Percentiles rank a stretch among this genome's conserved stretches.
Conservation (phyloP, 805 yeast genomes). For the Lachancea sp. region DNA sequence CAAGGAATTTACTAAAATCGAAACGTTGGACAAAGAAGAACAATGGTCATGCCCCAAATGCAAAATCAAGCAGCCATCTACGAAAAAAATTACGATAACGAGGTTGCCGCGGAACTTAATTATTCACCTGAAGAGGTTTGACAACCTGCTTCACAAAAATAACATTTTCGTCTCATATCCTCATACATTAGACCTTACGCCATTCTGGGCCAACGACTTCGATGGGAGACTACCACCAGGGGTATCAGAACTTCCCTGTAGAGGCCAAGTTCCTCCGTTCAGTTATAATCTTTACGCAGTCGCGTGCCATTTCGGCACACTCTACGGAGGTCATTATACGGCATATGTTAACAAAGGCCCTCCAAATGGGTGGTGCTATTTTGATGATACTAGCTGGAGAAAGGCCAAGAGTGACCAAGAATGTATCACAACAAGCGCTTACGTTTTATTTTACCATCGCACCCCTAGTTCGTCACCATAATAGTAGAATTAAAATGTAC, state of each 20-base stretch:
- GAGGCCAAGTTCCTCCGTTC: conserved; percentile 80
- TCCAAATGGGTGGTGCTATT: conserved; percentile 65
- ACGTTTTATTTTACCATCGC: conserved; percentile 71
- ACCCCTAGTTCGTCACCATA: conserved; percentile 14
- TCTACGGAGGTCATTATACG: conserved; percentile 86
- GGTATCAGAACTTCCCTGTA: conserved; percentile 43
- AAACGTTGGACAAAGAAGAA: conserved; percentile 67
- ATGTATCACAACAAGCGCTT: conserved; percentile 70
- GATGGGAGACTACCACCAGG: conserved; percentile 25
- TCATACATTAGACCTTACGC: conserved; percentile 53
- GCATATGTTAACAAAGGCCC: conserved; percentile 63
- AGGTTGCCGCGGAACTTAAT: conserved; percentile 72
- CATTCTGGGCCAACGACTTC: conserved; percentile 48
- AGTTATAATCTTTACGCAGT: conserved; percentile 72
- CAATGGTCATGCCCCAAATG: conserved; percentile 83
- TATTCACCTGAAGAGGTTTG: conserved; percentile 81
- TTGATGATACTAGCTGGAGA: conserved; percentile 71
- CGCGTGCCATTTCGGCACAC: conserved; percentile 75
- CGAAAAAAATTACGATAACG: conserved; percentile 66
- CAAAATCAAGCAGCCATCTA: conserved; percentile 52
- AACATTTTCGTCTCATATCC: conserved; percentile 69
- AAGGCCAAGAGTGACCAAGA: conserved; percentile 43
- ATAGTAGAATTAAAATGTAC: not conserved
- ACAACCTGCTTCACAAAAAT: conserved; percentile 40
- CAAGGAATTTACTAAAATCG: conserved; percentile 68